Base-by-base conservation (phyloP, 2,329 filamentous ascomycete species). In the Colletotrichum tabaci region DNA sequence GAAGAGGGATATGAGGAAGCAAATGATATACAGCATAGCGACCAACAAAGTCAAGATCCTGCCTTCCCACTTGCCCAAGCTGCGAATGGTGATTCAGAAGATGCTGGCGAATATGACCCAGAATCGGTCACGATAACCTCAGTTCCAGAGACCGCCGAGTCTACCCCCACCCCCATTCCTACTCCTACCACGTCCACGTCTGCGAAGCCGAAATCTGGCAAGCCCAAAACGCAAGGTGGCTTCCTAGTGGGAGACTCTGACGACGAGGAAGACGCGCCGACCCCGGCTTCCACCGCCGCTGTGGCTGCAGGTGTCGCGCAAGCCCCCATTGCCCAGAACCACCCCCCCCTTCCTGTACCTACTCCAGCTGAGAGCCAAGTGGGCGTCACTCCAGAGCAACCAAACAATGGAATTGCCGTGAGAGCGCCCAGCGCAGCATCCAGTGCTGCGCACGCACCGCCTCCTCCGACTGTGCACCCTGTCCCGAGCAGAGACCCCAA, bases 171-270 rank as follows among this genome's bases (percentile, higher is more conserved):
- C 61, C 60, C 60, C 21, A 42, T 47, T 65, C 79, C 79, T 53
- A 26, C 47, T 67, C 79, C 79, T 44, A 56, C 61, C 60, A 16
- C 73, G 56, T 62, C 62, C 47, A 52, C 73, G 30, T 66, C 71
- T 38, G 35, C 65, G 15, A 74, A 74, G 56, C 42, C 74, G 83
- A 81, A 73, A 71, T 46, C 78, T 5, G 75, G 81, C 71, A 92
- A 92, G 80, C 90, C 87, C 44, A 89, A 89, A 80, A 89, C 86
- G 72, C 86, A 87, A 30, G 88, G 88, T 52, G 89, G 89, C 55
- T 91, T 91, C 80, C 81, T 90, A 77, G 84, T 90, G 76, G 88
- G 87, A 78, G 89, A 87, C 65, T 90, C 88, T 40, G 89, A 90
- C 74, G 87, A 89, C 44, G 88, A 90, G 75, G 88, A 89, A 4